Conservation (phyloP, 495 filamentous ascomycete genomes). For the Patellaria atrata region DNA sequence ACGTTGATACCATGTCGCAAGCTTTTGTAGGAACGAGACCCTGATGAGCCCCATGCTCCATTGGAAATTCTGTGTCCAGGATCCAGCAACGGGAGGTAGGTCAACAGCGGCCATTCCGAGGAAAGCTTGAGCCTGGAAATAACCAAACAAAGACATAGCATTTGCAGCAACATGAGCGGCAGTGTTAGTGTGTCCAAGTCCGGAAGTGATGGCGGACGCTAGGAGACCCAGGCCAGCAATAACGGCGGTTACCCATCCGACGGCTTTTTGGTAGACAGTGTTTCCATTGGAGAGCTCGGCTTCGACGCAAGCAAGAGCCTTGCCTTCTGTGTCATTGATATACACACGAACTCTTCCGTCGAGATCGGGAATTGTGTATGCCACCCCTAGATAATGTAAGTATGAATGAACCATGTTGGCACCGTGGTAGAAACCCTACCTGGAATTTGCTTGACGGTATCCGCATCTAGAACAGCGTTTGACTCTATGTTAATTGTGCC, state of each 20-base stretch:
- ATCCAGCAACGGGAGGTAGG: slow-evolving; percentile 75
- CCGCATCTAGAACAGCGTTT: slow-evolving; percentile 43
- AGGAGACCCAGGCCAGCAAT: slow-evolving; percentile 74
- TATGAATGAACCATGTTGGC: too few relatives aligned
- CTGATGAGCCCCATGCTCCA: slow-evolving; percentile 97
- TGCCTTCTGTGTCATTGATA: slow-evolving; percentile 47
- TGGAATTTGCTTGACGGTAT: slow-evolving; percentile 52
- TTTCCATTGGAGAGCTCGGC: slow-evolving; percentile 83
- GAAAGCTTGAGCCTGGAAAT: slow-evolving; percentile 96
- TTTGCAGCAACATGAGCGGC: slow-evolving; percentile 92
- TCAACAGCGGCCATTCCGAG: slow-evolving; percentile 74
- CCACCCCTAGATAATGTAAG: slow-evolving; percentile 39
- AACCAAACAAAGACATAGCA: slow-evolving; percentile 81
- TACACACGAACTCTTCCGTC: slow-evolving; percentile 74
- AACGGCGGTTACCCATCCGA: slow-evolving; percentile 79
- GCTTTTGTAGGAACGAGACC: slow-evolving; percentile 71
- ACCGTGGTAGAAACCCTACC: too few relatives aligned
- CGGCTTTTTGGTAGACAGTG: slow-evolving; percentile 76
- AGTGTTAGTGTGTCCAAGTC: slow-evolving; percentile 64
- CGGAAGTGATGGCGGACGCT: slow-evolving; percentile 30
- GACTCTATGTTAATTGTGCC: slow-evolving; percentile 64
- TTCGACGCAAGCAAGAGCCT: slow-evolving; percentile 73
- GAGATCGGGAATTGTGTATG: slow-evolving; percentile 82
- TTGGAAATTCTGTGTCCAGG: slow-evolving; percentile 97
- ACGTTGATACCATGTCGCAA: slow-evolving; percentile 93